phyloP scores from a whole-genome alignment of 1,284 basidiomycete genomes.

The Puccinia hordei region DNA sequence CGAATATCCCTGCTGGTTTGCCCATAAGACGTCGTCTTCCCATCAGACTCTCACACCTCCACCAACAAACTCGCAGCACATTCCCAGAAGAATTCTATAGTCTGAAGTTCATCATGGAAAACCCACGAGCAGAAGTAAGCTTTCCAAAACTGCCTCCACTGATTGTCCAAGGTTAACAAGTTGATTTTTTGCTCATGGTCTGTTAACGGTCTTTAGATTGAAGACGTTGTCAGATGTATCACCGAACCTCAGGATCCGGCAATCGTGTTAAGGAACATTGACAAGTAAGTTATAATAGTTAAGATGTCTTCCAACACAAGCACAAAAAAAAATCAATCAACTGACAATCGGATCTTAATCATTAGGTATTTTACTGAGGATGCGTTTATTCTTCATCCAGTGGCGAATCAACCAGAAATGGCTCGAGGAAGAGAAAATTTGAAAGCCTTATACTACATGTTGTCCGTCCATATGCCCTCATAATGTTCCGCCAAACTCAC shows the following conservation, averaged over 20 bases:
- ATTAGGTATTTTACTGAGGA: constrained; percentile 44
- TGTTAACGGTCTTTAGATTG: constrained; percentile 1
- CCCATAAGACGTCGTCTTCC: too few relatives aligned
- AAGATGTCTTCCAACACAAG: not conserved
- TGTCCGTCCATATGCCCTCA: not conserved
- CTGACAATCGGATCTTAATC: not conserved
- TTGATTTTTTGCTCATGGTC: not conserved
- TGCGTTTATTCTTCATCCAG: constrained; percentile 22
- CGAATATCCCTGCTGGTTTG: not conserved
- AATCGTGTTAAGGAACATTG: constrained; percentile 27
- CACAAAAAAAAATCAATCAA: not conserved
- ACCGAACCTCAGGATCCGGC: constrained; percentile 30
- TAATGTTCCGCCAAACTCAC: not conserved
- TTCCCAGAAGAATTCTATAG: not conserved
- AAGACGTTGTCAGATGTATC: constrained; percentile 42
- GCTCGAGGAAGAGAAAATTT: constrained; percentile 1
- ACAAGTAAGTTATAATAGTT: constrained; percentile 9
- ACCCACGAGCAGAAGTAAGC: not conserved
- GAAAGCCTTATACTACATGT: not conserved
- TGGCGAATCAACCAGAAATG: constrained; percentile 29
- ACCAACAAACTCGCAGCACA: not conserved
- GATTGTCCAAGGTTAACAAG: not conserved
- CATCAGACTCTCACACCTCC: too few relatives aligned
- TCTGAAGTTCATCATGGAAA: not conserved
- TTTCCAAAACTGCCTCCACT: not conserved